These are phyloP conservation scores for Rubia yunnanensis DNA, from an alignment of 257 asterid species.

Conservation along the genomic window DNA sequence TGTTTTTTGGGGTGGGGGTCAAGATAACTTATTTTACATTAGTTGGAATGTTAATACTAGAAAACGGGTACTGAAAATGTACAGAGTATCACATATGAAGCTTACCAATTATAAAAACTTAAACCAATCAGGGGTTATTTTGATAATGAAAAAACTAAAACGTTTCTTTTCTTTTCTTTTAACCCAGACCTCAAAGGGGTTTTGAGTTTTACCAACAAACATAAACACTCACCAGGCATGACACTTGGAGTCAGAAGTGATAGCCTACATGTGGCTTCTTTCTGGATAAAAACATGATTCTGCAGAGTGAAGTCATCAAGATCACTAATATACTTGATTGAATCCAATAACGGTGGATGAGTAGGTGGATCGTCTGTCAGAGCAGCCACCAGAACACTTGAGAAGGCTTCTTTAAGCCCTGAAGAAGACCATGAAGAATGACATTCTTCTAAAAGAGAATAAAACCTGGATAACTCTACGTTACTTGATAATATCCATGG, in stretches of 20 bases:
- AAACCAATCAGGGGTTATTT: background rate
- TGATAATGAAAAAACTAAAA: no score
- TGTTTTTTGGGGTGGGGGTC: no score
- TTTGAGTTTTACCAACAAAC: background rate
- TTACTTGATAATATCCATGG: constrained; percentile 55
- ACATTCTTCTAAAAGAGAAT: constrained; percentile 48
- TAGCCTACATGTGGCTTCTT: constrained; percentile 41
- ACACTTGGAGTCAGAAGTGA: constrained; percentile 49
- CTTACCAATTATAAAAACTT: no score
- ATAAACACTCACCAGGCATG: constrained; percentile 44
- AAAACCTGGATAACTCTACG: constrained; percentile 26
- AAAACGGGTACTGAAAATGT: background rate
- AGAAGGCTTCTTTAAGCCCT: constrained; percentile 59
- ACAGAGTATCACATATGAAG: background rate
- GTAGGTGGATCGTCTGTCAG: constrained; percentile 16
- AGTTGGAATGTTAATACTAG: background rate
- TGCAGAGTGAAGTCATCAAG: constrained; percentile 53
- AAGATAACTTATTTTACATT: no score
- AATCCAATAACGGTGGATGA: constrained; percentile 30
- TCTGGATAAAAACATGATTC: constrained; percentile 31
- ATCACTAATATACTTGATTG: constrained; percentile 36
- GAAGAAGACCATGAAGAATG: constrained; percentile 49
- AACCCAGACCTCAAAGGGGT: no score
- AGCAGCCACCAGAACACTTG: constrained; percentile 29
- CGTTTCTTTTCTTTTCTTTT: no score